Evolutionary conservation across 1,139 yeast genomes (phyloP).

Genomic region (Schwanniomyces etchellsii): DNA sequence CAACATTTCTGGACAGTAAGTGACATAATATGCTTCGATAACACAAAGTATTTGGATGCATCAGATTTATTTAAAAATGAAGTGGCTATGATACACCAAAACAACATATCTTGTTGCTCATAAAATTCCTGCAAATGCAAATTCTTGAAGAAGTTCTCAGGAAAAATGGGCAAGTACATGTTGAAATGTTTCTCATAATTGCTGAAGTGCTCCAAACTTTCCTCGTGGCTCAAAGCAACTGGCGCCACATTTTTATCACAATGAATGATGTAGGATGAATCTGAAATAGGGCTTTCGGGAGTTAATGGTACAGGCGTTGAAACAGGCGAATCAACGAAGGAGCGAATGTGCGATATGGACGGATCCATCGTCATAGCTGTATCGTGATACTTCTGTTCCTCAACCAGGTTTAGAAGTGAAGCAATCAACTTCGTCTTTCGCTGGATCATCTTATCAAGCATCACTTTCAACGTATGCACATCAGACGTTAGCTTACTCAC

Average conservation of each 20-base stretch:
- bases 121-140: conserved; percentile 18
- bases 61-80: conserved; percentile 22
- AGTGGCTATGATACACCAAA: conserved; percentile 39
- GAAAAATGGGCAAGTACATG: conserved; percentile 36
- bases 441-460: conserved; percentile 22
- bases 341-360: conserved; percentile 23
- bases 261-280: conserved; percentile 12
- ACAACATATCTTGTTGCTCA: conserved; percentile 31
- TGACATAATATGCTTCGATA: conserved; percentile 30
- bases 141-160: conserved; percentile 28
- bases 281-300: conserved; percentile 5
- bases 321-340: conserved; percentile 19
- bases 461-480: conserved; percentile 19
- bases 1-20: conserved; percentile 41
- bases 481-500: conserved; percentile 28
- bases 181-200: conserved; percentile 30
- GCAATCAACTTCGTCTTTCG: conserved; percentile 21
- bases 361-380: conserved; percentile 8
- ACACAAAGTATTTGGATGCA: conserved; percentile 16
- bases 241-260: conserved; percentile 12
- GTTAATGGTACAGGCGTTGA: conserved; percentile 8
- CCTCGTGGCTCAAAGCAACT: conserved; percentile 20
- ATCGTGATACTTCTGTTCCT: conserved; percentile 9
- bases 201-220: conserved; percentile 24
- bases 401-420: conserved; percentile 15